phyloP scores from a whole-genome alignment of 305 asterid genomes.

The Solanum chacoense region DNA sequence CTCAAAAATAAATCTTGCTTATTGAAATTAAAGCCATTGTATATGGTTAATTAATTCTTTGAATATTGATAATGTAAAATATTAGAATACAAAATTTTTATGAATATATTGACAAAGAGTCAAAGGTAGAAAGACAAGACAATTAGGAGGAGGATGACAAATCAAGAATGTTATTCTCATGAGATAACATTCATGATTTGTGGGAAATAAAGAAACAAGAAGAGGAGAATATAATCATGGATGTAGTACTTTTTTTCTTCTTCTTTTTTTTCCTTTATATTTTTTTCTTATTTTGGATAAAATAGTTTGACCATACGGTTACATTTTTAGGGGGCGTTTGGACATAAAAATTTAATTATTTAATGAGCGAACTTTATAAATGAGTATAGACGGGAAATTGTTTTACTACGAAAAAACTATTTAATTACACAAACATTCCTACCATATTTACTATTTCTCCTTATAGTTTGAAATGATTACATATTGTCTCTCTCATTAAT shows the following conservation, averaged over 20 bases:
- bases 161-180: constrained; percentile 7
- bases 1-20: background rate
- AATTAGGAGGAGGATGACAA: background rate
- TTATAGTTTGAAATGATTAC: background rate
- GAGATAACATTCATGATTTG: constrained; percentile 6
- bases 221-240: constrained; percentile 1
- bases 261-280: background rate
- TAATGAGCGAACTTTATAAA: background rate
- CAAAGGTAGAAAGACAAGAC: background rate
- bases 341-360: background rate
- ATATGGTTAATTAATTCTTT: constrained; percentile 1
- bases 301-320: background rate
- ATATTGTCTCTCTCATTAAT: background rate
- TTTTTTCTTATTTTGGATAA: background rate
- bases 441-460: too few relatives aligned
- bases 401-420: background rate
- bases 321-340: background rate
- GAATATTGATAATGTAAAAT: background rate
- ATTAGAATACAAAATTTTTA: background rate
- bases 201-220: background rate
- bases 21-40: background rate
- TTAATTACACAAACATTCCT: background rate
- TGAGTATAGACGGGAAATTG: background rate
- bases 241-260: background rate
- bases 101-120: background rate